These are phyloP conservation scores for Melaleuca quinquenervia DNA, from an alignment of 345 rosid species.

Conservation along the genomic window DNA sequence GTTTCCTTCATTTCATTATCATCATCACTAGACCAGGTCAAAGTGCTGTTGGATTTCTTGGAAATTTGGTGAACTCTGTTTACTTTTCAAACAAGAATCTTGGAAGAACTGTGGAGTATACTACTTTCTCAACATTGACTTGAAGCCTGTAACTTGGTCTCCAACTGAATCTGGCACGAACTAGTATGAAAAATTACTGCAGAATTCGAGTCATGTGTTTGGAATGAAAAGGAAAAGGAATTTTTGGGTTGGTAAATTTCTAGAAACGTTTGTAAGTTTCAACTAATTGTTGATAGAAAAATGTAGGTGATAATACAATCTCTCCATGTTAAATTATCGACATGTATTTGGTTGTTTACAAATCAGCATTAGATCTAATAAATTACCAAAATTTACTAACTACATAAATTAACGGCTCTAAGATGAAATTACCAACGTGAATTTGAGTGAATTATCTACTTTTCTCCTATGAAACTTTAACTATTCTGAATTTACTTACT, in stretches of 20 bases:
- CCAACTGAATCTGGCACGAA: too few species aligned
- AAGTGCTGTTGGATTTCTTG: background rate
- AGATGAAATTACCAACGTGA: background rate
- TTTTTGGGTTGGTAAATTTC: background rate
- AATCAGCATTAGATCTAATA: background rate
- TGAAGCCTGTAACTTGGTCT: background rate
- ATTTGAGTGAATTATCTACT: background rate
- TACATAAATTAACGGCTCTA: accelerated
- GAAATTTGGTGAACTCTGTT: background rate
- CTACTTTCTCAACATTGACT: background rate
- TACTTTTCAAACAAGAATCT: background rate
- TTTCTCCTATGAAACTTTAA: background rate
- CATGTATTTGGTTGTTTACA: background rate
- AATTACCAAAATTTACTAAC: background rate
- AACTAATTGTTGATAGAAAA: background rate
- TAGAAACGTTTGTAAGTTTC: background rate
- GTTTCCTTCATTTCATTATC: background rate
- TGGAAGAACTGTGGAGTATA: background rate
- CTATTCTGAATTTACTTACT: background rate
- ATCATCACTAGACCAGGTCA: background rate
- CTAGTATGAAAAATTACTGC: background rate
- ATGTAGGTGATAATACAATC: background rate
- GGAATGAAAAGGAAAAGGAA: too few species aligned
- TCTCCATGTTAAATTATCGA: background rate
- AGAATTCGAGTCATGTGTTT: background rate